Evolutionary conservation across 2,329 filamentous ascomycete species (phyloP), one percentile per base, ranked within the genome.

Genomic region (Shiraia sp.): DNA sequence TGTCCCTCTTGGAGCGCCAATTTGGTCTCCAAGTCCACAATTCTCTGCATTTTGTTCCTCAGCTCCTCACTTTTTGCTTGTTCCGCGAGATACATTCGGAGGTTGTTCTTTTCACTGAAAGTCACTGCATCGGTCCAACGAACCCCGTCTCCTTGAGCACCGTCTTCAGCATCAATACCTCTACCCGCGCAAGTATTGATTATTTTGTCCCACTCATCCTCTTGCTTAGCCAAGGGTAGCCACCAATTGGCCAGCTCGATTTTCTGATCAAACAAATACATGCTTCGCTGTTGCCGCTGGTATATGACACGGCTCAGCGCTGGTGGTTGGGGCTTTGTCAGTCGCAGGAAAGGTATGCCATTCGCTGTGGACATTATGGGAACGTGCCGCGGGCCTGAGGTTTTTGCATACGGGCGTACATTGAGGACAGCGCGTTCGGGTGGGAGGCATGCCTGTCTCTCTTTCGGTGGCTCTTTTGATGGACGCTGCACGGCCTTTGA

Each of bases 291-390:
- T 13, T 78, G 64, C 55, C 80, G 81, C 35, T 79, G 71, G 8
- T 74, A 71, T 2, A 91, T 56, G 12, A 85, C 75, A 7, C 78
- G 70, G n/a, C 75, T 79, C 14, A 91, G 66, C n/a, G 69, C 67
- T 1, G 63, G 60, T 2, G 84, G 78, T 63, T 90, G 85, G 4
- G 83, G 83, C 63, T 86, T 87, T 48, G 72, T 76, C 31, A 85
- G 68, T 25, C 87, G 81, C 19, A 92, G 65, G 57, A 90, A 86
- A 1, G 86, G 80, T 16, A 83, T 67, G 17, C 75, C 76, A 28
- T 75, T 73, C 2, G 82, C 75, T 3, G 79, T 76, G 23, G 78
- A 71, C 1, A 89, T 60, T 1, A 71, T 70, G 1, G 87, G 87
- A 2, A 88, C 74, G 32, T 78, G 75, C 15, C 85, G 78, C 6